These are phyloP conservation scores for Colletotrichum neosansevieriae DNA, from an alignment of 2,329 filamentous ascomycete species.

Conservation along the genomic window DNA sequence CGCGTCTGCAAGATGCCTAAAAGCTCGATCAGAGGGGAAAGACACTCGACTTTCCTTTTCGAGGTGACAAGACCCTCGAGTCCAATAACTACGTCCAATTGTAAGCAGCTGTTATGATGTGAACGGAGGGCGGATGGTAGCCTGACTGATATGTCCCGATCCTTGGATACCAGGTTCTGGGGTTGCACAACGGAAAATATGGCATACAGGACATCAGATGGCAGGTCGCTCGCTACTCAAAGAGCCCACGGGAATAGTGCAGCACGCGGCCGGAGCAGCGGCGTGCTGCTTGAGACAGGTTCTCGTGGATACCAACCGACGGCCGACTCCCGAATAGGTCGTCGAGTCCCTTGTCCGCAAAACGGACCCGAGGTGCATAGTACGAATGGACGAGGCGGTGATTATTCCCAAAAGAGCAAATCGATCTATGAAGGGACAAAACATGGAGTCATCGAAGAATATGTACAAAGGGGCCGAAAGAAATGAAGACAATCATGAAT, in stretches of 20 bases:
- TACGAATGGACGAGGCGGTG: neutral
- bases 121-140: slow-evolving; percentile 15
- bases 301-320: neutral
- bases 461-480: neutral
- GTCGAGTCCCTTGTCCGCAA: neutral
- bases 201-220: slow-evolving; percentile 22
- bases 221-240: neutral
- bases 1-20: neutral
- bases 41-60: neutral
- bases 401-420: slow-evolving; percentile 5
- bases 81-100: slow-evolving; percentile 21
- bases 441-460: neutral
- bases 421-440: neutral
- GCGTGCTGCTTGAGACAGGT: slow-evolving; percentile 6
- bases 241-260: slow-evolving; percentile 22
- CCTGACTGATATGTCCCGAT: slow-evolving; percentile 7
- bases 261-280: slow-evolving; percentile 26
- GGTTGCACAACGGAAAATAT: neutral
- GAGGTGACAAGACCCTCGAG: neutral
- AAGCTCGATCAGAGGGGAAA: neutral
- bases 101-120: slow-evolving; percentile 1
- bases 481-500: slow-evolving; percentile 1
- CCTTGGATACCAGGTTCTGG: slow-evolving; percentile 3
- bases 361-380: neutral
- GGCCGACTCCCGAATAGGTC: neutral